These are phyloP conservation scores for Capsella bursapastoris DNA, from an alignment of 345 rosid genomes.

Conservation along the genomic window DNA sequence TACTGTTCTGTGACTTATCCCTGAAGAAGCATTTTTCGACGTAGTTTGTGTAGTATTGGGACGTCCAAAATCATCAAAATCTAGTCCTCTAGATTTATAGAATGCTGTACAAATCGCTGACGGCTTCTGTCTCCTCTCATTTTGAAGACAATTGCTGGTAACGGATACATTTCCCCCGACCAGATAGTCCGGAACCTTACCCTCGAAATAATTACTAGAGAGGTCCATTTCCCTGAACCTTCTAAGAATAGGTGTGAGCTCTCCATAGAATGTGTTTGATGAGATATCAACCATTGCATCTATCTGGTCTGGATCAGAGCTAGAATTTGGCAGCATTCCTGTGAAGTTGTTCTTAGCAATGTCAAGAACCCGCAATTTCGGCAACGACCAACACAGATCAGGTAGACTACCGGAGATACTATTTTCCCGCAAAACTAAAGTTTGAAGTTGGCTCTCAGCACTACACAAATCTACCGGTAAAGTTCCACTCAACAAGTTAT, in stretches of 20 bases:
- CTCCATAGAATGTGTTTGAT: constrained; percentile 73
- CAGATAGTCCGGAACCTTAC: constrained; percentile 71
- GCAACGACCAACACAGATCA: constrained; percentile 60
- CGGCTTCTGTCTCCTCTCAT: constrained; percentile 62
- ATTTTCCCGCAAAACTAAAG: constrained; percentile 63
- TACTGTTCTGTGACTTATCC: constrained; percentile 51
- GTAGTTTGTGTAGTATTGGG: constrained; percentile 60
- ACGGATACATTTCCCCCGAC: constrained; percentile 55
- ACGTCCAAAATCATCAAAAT: constrained; percentile 82
- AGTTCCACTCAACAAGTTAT: constrained; percentile 62
- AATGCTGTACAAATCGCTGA: constrained; percentile 62
- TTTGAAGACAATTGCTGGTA: constrained; percentile 72
- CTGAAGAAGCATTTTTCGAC: constrained; percentile 39
- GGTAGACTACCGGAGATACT: constrained; percentile 64
- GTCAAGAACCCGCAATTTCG: constrained; percentile 64
- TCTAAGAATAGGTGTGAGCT: constrained; percentile 53
- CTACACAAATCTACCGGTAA: constrained; percentile 61
- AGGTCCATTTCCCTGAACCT: constrained; percentile 60
- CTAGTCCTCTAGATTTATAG: constrained; percentile 63
- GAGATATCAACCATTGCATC: constrained; percentile 64
- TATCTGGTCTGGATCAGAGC: constrained; percentile 45
- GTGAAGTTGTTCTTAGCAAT: constrained; percentile 82
- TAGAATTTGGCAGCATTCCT: constrained; percentile 58
- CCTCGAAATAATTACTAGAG: constrained; percentile 84
- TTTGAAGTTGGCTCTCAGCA: constrained; percentile 57